Base-by-base conservation (phyloP, 805 yeast genomes). In the Candida endomychidarum region DNA sequence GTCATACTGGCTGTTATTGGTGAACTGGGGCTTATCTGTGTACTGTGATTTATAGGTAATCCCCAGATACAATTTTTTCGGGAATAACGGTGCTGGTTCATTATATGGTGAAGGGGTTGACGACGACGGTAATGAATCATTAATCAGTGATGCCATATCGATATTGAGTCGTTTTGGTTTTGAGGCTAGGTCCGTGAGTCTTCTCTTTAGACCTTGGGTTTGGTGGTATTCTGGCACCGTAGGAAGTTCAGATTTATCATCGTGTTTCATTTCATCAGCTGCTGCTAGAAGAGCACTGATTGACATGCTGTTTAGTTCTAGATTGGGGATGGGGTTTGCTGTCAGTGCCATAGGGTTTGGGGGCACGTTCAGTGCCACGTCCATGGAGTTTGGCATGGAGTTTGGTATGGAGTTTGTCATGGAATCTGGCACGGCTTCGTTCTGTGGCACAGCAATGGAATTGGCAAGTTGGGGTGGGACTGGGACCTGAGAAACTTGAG, bases 71-170 rank as follows among this genome's bases (percentile, higher is more conserved):
- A 43, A 12, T 18, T 26, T 35, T n/a, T 37, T 34, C 12, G 30
- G 21, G 15, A 34, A 31, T 12, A 38, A 20, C 8, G 33, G 27
- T 8, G 28, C 17, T n/a, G 10, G 8, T 17, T 20, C 38, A 34
- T n/a, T 37, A 35, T 21, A 47, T 3, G 50, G 47, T 3, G 49
- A 41, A 8, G 50, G 34, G 4, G 47, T 12, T 6, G 49, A 19
- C 3, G 51, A 37, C 4, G 50, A 43, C 9, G 51, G 52, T 8
- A 50, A 37, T 7, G 54, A 46, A 24, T 50, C 54, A 31, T 50
- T 50, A 15, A 49, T 28, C n/a, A 8, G 26, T 10, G 26, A 10
- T 11, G 23, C 5, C 15, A 26, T 17, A 37, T 42, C 29, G 29
- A 26, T 15, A 20, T 20, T 32, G 12, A 22, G 8, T 22, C 35